Percentiles rank a stretch among this genome's conserved stretches.
Conservation (phyloP, 768 basidiomycete genomes). For the Suillus decipiens region DNA sequence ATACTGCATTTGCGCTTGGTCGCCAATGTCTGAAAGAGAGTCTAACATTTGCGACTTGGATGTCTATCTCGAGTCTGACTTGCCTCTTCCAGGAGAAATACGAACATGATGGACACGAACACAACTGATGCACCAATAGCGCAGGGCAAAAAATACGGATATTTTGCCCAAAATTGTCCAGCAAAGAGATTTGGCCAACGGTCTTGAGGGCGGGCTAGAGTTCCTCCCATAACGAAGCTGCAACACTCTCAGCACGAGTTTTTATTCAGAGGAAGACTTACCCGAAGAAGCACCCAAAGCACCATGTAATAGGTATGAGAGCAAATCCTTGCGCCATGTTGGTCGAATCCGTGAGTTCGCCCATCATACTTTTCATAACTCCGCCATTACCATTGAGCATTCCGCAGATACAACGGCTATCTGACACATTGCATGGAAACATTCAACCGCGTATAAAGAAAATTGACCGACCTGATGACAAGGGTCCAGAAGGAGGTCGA, state of each 20-base stretch:
- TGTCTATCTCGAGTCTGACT: neutral
- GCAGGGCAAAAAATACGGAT: conserved; percentile 30
- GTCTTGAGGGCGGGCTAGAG: conserved; percentile 50
- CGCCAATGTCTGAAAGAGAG: neutral
- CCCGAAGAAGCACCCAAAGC: conserved; percentile 31
- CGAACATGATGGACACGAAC: conserved; percentile 10
- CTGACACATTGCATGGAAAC: neutral
- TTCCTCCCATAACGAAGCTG: conserved; percentile 55
- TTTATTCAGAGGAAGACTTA: conserved; percentile 17
- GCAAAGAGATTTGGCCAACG: conserved; percentile 47
- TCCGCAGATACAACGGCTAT: conserved; percentile 25
- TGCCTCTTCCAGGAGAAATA: conserved; percentile 19
- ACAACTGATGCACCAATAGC: conserved; percentile 6
- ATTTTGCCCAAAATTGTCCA: conserved; percentile 26
- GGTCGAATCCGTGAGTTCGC: conserved; percentile 43
- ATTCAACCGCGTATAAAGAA: neutral
- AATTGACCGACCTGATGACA: conserved; percentile 15
- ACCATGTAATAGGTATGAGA: conserved; percentile 43
- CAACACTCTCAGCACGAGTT: neutral
- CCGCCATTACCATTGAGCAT: conserved; percentile 43
- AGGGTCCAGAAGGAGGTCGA: conserved; percentile 27
- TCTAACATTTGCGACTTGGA: neutral
- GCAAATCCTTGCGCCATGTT: conserved; percentile 44
- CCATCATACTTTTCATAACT: conserved; percentile 50
- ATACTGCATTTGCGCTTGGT: neutral